Evolutionary conservation across 768 basidiomycete genomes (phyloP).

Genomic region (Phlebiopsis gigantea): DNA sequence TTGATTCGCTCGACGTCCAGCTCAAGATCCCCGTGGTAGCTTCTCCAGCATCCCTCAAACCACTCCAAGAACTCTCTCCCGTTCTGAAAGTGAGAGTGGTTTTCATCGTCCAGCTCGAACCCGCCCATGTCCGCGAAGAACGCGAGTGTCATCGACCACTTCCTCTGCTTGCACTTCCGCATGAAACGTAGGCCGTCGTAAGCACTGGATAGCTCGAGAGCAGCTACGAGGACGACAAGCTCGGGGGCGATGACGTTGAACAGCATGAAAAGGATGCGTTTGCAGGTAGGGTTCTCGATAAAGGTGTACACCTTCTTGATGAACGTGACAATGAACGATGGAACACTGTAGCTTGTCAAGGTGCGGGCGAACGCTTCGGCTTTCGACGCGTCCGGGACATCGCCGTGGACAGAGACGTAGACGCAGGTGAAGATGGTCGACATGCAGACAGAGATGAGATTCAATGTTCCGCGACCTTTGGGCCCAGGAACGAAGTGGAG

Average conservation of each 20-base stretch:
- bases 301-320: not conserved
- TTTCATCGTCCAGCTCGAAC: not conserved
- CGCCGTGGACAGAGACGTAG: conserved; percentile 1
- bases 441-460: not conserved
- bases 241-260: conserved; percentile 2
- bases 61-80: not conserved
- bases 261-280: not conserved
- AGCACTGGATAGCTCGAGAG: not conserved
- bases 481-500: not conserved
- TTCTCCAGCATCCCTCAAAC: not conserved
- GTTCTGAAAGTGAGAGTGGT: not conserved
- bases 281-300: not conserved
- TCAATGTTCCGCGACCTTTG: not conserved
- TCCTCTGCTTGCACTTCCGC: not conserved
- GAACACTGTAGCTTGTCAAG: not conserved
- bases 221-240: not conserved
- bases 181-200: not conserved
- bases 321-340: not conserved
- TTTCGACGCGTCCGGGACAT: not conserved
- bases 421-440: conserved; percentile 6
- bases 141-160: not conserved
- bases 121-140: conserved; percentile 4
- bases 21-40: not conserved
- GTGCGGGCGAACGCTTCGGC: not conserved
- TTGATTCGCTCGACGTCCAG: not conserved